Percentiles rank a stretch among this genome's conserved stretches.
Conservation (phyloP, 176 grass and related monocot genomes). For the Raddia distichophylla region DNA sequence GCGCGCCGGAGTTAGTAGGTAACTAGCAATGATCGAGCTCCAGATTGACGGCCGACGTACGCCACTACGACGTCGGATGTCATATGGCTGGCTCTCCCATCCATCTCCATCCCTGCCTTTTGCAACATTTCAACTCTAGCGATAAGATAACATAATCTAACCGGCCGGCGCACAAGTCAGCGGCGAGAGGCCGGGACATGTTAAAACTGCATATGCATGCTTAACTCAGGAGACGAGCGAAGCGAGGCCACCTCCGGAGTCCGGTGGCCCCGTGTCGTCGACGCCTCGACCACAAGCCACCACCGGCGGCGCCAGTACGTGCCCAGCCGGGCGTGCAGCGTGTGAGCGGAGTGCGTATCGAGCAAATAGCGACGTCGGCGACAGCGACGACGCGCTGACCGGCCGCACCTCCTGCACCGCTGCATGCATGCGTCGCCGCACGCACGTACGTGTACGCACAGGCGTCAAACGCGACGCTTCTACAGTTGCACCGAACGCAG, state of each 20-base stretch:
- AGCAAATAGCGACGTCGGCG: neutral
- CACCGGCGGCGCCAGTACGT: too few relatives aligned
- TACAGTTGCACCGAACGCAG: neutral
- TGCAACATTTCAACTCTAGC: neutral
- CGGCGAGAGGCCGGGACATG: neutral
- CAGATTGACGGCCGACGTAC: neutral
- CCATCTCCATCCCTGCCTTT: neutral
- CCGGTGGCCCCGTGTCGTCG: neutral
- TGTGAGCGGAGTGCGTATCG: neutral
- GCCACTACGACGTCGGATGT: neutral
- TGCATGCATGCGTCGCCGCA: too few relatives aligned
- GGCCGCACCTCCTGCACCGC: too few relatives aligned
- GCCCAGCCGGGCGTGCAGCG: too few relatives aligned
- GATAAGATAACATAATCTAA: slow-evolving; percentile 50
- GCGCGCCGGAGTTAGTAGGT: too few relatives aligned
- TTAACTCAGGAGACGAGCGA: too few relatives aligned
- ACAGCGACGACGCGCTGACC: neutral
- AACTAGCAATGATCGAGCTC: too few relatives aligned
- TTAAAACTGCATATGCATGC: neutral
- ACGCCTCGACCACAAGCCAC: neutral
- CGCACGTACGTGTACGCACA: neutral
- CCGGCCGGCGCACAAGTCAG: neutral
- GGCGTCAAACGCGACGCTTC: neutral
- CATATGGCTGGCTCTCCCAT: slow-evolving; percentile 9
- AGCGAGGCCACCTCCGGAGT: neutral